Conservation (phyloP, 2,329 filamentous ascomycete species). For the Aspergillus pseudoglaucus region DNA sequence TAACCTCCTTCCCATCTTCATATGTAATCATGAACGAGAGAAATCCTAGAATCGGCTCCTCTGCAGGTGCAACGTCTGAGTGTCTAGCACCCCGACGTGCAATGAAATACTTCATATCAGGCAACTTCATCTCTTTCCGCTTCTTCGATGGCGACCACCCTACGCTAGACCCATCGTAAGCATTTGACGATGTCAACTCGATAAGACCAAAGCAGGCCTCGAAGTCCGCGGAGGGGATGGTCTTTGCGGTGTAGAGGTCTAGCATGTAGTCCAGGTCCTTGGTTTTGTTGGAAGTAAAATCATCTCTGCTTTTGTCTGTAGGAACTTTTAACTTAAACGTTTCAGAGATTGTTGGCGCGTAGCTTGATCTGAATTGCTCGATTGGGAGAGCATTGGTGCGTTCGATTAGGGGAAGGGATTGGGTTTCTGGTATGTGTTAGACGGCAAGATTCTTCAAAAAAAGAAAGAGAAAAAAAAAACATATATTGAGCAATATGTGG, state of each 20-base stretch:
- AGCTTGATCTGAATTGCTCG: slow-evolving; percentile 32
- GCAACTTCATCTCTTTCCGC: slow-evolving; percentile 51
- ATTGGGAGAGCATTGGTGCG: slow-evolving; percentile 36
- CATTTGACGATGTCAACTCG: slow-evolving; percentile 46
- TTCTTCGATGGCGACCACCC: slow-evolving; percentile 53
- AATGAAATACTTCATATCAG: slow-evolving; percentile 54
- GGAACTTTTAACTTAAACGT: background rate
- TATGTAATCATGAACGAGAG: slow-evolving; percentile 53
- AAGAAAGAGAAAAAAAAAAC: no score
- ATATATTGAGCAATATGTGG: no score
- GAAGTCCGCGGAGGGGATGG: slow-evolving; percentile 36
- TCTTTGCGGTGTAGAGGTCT: slow-evolving; percentile 29
- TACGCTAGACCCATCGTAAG: slow-evolving; percentile 46
- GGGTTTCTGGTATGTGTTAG: slow-evolving; percentile 2
- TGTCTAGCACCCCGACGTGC: slow-evolving; percentile 33
- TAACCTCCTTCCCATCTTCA: slow-evolving; percentile 49
- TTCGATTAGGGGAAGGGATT: slow-evolving; percentile 32
- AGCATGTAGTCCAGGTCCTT: slow-evolving; percentile 10
- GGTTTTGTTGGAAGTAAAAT: no score
- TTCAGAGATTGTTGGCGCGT: slow-evolving; percentile 16
- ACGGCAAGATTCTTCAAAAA: no score
- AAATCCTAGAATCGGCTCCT: slow-evolving; percentile 33
- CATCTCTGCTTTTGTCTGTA: slow-evolving; percentile 1
- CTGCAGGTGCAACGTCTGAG: no score
- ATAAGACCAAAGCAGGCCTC: slow-evolving; percentile 50